A percentile compares a stretch with the other conserved stretches of the same genome.
phyloP scores from a whole-genome alignment of 2,329 filamentous ascomycete genomes.

The Penicillium sclerotigenum region DNA sequence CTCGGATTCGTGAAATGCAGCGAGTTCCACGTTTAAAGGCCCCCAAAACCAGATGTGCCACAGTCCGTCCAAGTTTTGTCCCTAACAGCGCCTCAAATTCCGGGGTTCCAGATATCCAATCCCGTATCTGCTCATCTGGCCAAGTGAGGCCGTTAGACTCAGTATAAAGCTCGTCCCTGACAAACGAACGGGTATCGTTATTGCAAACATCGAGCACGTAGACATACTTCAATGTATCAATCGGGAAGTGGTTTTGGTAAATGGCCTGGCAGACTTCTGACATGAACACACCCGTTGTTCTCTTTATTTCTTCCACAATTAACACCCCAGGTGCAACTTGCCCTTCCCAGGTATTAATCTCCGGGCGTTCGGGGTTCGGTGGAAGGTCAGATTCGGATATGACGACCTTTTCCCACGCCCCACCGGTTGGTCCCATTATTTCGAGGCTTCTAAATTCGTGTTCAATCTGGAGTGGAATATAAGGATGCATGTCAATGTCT shows the following conservation, averaged over 20 bases:
- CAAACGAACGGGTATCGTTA: background rate
- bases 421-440: background rate
- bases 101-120: slow-evolving; percentile 2
- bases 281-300: background rate
- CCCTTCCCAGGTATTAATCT: background rate
- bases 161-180: background rate
- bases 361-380: background rate
- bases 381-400: background rate
- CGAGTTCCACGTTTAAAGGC: slow-evolving; percentile 4
- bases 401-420: background rate
- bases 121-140: background rate
- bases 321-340: background rate
- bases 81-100: slow-evolving; percentile 6
- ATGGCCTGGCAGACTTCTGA: background rate
- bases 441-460: background rate
- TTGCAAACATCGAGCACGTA: background rate
- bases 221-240: background rate
- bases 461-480: background rate
- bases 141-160: background rate
- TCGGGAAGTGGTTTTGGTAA: background rate
- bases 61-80: background rate
- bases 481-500: background rate
- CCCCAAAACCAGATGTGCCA: slow-evolving; percentile 4
- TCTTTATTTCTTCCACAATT: slow-evolving; percentile 1
- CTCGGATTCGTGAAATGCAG: background rate